Base-by-base conservation (phyloP, 2,329 filamentous ascomycete genomes). In the Claviceps sp. region DNA sequence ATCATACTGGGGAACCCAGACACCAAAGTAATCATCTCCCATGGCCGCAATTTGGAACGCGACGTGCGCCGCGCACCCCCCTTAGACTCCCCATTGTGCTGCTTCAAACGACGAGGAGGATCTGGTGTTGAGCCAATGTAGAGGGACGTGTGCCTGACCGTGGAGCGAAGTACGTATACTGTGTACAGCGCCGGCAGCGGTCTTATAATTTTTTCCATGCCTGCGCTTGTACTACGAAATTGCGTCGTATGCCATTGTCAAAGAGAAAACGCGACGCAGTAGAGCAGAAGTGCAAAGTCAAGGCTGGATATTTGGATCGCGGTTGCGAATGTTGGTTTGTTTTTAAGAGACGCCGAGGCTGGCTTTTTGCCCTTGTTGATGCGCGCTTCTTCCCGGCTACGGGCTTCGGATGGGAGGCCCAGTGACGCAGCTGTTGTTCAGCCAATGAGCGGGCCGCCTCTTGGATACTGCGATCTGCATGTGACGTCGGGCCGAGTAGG, bases 61-160 rank as follows among this genome's bases (percentile, higher is more conserved):
- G 84, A 79, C 0, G 93, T 98, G 46, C 83, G 78, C 34, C 74
- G 79, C 34, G 93, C 93, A 38, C 93, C 93, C 49, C 93, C 93
- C 62, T 81, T 85, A 36, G 76, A 76, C 48, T 82, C 71, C 50
- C 93, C 93, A 76, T 98, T 98, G 69, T 98, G 93, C 66, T 97
- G 93, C 55, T 81, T 82, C 23, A 97, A 75, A 14, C 93, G 85
- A 53, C 91, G 79, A 1, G 82, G 81, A 43, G 93, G 91, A 62
- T 96, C 82, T 0, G 90, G 90, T 1, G 93, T 97, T 44, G 88
- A 95, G 50, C 93, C 93, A 51, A 97, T 85, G 67, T 98, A 98
- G 29, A 91, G 75, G 2, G 78, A 80, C 29, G 78, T 75, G 62
- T 81, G 82, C 45, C 80, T 77, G 9, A 89, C 76, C 0, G 83